Base-by-base conservation (phyloP, 2,329 filamentous ascomycete species). In the Apiospora malaysiana region DNA sequence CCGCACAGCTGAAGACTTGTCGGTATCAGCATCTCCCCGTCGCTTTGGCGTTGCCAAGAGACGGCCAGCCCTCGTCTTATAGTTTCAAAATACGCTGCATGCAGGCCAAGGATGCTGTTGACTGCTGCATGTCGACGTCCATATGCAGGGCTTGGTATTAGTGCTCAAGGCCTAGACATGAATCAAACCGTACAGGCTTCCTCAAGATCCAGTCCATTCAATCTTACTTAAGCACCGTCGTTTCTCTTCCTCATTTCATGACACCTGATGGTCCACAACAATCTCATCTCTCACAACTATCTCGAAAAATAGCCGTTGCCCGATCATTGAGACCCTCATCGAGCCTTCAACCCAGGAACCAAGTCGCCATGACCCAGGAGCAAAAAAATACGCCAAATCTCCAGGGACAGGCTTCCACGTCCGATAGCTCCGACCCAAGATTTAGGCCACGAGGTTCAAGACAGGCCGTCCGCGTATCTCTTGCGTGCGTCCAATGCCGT, bases 401-500 rank as follows among this genome's bases (percentile, higher is more conserved):
- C 74, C 23, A 71, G 69, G 67, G 74, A 70, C 46, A 37, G 51
- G 25, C 51, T 37, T 77, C 75, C 12, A 76, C 76, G 40, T 73
- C 75, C 25, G 76, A 78, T 46, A 72, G 70, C n/a, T 74, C 74
- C 56, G 75, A 77, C 49, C 68, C 75, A 10, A 79, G 74, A 45
- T 51, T 72, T 40, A 72, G 72, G 66, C 75, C 72, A 67, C 76
- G 76, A 32, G 16, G 16, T 9, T 78, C 79, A 42, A 80, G 80
- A 68, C 76, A 77, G 18, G 77, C 76, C 46, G 84, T 87, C 69
- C 81, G 82, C 69, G 81, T 82, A 32, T 83, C 82, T 14, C 74
- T 83, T 45, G 82, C 82, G 67, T 83, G 82, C 66, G 78, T 85
- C 79, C 87, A 89, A 74, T 88, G 85, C 70, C 82, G 81, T 32